These are phyloP conservation scores for Zasmidium cellare DNA, from an alignment of 2,329 filamentous ascomycete species.

Conservation along the genomic window DNA sequence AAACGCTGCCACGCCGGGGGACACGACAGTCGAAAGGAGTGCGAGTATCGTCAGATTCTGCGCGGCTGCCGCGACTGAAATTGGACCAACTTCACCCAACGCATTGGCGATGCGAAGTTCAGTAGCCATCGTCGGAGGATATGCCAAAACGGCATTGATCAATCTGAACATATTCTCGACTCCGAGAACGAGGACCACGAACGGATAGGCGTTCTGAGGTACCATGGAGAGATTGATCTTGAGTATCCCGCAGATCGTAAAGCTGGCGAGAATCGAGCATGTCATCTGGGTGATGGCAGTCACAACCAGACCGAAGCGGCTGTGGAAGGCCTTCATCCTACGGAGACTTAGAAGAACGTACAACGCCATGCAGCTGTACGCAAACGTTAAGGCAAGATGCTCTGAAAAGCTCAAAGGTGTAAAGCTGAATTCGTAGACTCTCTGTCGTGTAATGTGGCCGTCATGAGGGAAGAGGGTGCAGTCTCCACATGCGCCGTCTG, in stretches of 20 bases:
- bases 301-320: conserved; percentile 68
- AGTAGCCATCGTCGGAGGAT: conserved; percentile 67
- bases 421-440: conserved; percentile 77
- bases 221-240: conserved; percentile 75
- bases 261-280: conserved; percentile 74
- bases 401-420: conserved; percentile 70
- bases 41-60: conserved; percentile 70
- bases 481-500: conserved; percentile 49
- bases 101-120: conserved; percentile 71
- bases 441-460: conserved; percentile 55
- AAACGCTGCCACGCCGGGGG: conserved; percentile 70
- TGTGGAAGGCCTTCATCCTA: conserved; percentile 73
- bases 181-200: conserved; percentile 75
- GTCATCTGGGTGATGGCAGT: conserved; percentile 67
- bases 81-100: conserved; percentile 69
- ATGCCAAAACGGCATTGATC: conserved; percentile 75
- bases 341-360: conserved; percentile 69
- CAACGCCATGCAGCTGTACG: conserved; percentile 62
- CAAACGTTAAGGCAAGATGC: conserved; percentile 61
- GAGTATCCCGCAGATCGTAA: conserved; percentile 74
- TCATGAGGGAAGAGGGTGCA: conserved; percentile 68
- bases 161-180: conserved; percentile 73
- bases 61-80: conserved; percentile 65
- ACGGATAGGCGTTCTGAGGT: conserved; percentile 71
- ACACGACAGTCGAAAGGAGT: conserved; percentile 65